Percentiles rank a stretch among this genome's conserved stretches.
Evolutionary conservation across 345 rosid species (phyloP).

Genomic region (Erysimum cheiranthoides): DNA sequence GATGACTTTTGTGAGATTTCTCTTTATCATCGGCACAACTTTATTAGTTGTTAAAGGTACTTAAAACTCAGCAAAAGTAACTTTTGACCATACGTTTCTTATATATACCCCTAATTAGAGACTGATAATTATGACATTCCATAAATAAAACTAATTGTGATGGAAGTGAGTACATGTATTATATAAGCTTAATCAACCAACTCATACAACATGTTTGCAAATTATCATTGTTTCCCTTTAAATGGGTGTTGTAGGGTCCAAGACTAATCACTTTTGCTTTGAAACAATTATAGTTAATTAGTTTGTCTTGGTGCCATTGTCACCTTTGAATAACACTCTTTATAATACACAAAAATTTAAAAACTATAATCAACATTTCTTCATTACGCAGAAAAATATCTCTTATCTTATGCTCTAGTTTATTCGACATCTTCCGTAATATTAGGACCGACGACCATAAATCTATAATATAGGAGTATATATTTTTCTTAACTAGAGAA

Average conservation of each 20-base stretch:
- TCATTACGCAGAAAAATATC: conserved; percentile 1
- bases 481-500: background rate
- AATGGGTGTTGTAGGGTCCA: conserved; percentile 44
- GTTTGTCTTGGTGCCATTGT: conserved; percentile 42
- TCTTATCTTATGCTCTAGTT: background rate
- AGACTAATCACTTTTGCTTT: conserved; percentile 33
- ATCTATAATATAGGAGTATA: too few species aligned
- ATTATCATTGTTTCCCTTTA: conserved; percentile 42
- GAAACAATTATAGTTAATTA: conserved; percentile 34
- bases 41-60: conserved; percentile 44
- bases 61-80: conserved; percentile 27
- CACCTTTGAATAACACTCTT: conserved; percentile 39
- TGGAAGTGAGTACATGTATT: conserved; percentile 19
- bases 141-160: conserved; percentile 12
- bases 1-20: conserved; percentile 31
- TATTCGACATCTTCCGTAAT: conserved; percentile 30
- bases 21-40: conserved; percentile 23
- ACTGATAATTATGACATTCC: conserved; percentile 18
- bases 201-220: conserved; percentile 32
- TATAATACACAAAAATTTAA: background rate
- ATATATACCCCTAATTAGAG: conserved; percentile 14
- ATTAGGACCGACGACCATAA: conserved; percentile 26
- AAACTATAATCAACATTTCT: background rate
- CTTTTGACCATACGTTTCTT: conserved; percentile 32
- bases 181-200: conserved; percentile 44